A percentile compares a stretch with the other conserved stretches of the same genome.
Conservation (phyloP, 352 stramenopile species). For the Phytopythium chamaehyphon region DNA sequence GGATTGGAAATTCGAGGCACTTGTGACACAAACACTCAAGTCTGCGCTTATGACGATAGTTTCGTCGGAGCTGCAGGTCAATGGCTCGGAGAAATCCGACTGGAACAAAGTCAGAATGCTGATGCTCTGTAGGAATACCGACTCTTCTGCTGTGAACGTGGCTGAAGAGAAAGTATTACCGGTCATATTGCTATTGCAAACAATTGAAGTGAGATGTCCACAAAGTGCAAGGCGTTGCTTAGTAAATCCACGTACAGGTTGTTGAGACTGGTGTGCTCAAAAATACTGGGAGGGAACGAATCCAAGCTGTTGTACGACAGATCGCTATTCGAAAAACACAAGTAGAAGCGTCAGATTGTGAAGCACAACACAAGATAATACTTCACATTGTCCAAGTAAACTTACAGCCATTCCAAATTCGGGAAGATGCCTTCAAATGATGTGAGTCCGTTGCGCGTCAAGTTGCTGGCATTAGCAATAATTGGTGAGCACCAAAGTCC, state of each 20-base stretch:
- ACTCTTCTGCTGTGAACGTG: conserved; percentile 33
- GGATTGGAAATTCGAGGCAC: conserved; percentile 16
- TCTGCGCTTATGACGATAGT: conserved; percentile 10
- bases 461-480: conserved; percentile 14
- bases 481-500: neutral
- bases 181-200: conserved; percentile 17
- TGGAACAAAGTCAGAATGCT: neutral
- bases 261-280: conserved; percentile 37
- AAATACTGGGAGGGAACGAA: conserved; percentile 37
- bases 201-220: no score
- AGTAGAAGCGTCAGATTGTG: no score
- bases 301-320: conserved; percentile 47
- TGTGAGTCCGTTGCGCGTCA: conserved; percentile 47
- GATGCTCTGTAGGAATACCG: conserved; percentile 8
- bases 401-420: conserved; percentile 31
- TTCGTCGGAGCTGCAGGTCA: neutral
- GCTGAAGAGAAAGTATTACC: conserved; percentile 28
- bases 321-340: conserved; percentile 19
- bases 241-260: conserved; percentile 22
- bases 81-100: neutral
- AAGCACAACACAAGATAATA: no score
- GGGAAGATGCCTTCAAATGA: conserved; percentile 51
- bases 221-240: no score
- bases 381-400: neutral
- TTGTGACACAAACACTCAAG: conserved; percentile 15